Conservation (phyloP, 306 rosid species). For the Castanopsis chinensis region DNA sequence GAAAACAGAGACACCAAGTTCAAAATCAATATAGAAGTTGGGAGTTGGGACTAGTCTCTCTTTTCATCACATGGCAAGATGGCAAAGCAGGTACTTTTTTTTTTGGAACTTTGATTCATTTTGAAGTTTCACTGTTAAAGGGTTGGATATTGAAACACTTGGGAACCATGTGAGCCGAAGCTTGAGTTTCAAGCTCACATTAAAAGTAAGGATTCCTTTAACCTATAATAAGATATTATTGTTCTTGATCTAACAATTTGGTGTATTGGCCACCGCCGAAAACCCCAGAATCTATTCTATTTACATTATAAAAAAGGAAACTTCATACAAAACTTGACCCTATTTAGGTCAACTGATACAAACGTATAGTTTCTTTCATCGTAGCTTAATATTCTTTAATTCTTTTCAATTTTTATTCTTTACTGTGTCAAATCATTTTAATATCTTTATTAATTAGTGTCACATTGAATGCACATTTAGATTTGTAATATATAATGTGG, state of each 20-base stretch:
- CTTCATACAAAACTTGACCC: no score
- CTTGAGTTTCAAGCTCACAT: background rate
- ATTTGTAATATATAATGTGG: no score
- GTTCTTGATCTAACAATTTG: background rate
- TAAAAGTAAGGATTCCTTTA: background rate
- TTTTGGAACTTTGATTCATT: background rate
- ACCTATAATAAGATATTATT: background rate
- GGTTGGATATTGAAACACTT: background rate
- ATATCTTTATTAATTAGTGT: no score
- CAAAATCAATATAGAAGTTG: background rate
- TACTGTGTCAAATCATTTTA: no score
- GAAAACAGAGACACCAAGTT: background rate
- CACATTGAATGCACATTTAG: no score
- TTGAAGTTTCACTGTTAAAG: background rate
- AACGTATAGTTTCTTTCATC: no score
- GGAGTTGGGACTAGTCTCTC: background rate
- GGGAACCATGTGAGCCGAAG: background rate
- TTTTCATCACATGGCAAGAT: conserved; percentile 18
- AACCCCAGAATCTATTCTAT: background rate
- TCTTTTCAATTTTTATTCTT: no score
- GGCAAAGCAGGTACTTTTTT: background rate
- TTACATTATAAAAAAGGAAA: background rate
- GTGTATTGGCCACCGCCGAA: background rate
- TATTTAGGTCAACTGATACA: no score
- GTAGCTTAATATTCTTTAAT: no score